Conservation (phyloP, 2,329 filamentous ascomycete genomes). For the Neoascochyta sp. region DNA sequence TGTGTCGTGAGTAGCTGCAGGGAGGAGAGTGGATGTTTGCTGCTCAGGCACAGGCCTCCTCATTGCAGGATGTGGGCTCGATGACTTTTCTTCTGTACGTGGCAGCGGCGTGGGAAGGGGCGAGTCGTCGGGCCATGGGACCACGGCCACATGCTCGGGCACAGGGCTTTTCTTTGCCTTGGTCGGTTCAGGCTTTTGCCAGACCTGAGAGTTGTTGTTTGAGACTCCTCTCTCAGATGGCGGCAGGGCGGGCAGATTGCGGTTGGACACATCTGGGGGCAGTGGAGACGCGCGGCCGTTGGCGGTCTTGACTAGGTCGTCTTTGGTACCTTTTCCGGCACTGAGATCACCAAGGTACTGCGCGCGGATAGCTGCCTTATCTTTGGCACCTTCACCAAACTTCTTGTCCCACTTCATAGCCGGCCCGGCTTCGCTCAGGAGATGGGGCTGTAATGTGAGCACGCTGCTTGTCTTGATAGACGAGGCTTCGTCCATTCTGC, state of each 20-base stretch:
- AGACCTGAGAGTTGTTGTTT: conserved; percentile 12
- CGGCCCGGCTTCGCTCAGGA: conserved; percentile 81
- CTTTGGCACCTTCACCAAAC: conserved; percentile 89
- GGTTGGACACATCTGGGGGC: conserved; percentile 28
- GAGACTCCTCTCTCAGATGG: conserved; percentile 21
- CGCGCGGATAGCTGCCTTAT: conserved; percentile 77
- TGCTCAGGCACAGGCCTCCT: conserved; percentile 35
- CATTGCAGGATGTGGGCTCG: conserved; percentile 44
- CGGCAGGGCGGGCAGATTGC: conserved; percentile 44
- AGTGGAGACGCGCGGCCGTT: conserved; percentile 31
- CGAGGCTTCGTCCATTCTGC: conserved; percentile 52
- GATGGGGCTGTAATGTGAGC: conserved; percentile 78
- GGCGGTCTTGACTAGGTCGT: conserved; percentile 39
- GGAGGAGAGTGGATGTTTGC: conserved; percentile 15
- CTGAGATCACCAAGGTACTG: conserved; percentile 75
- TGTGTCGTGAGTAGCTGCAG: too few relatives aligned
- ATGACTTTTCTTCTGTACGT: conserved; percentile 27
- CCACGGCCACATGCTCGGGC: conserved; percentile 32
- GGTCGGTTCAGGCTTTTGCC: conserved; percentile 5
- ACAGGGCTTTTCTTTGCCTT: conserved; percentile 14
- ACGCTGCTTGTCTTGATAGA: conserved; percentile 80
- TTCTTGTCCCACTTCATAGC: conserved; percentile 97
- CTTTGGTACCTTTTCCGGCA: conserved; percentile 64
- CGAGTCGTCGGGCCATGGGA: conserved; percentile 28
- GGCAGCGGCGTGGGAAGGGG: conserved; percentile 27